Evolutionary conservation across 768 basidiomycete species (phyloP), one percentile per base, ranked within the genome.

Genomic region (Kwoniella bestiolae): DNA sequence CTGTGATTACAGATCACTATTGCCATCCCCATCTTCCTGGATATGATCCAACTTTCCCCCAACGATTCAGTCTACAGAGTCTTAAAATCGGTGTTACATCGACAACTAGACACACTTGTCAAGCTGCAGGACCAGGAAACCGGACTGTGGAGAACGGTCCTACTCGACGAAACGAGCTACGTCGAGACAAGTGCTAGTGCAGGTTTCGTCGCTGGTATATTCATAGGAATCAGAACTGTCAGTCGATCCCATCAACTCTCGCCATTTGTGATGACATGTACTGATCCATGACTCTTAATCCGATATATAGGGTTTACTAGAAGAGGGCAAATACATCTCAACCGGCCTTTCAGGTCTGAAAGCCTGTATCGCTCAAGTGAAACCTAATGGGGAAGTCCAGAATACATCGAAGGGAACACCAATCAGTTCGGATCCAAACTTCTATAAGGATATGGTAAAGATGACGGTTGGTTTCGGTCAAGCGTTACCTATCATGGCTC

Each of bases 401-500:
- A 80, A 83, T 63, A 83, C 84, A 46, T 85, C 84, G 8, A 85
- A 85, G 60, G 86, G 85, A 23, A 86, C 86, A 6, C 85, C 84
- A 1, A 84, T 86, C 11, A 85, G 85, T 53, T 74, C 83, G 47
- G 75, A 84, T 65, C 70, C 83, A 29, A 82, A 86, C 47, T 83
- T 81, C 44, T 86, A 86, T 71, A 85, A 83, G 74, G 79, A 80
- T 47, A 83, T 86, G 44, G 82, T 83, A 18, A 74, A 84, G 66
- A 86, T 85, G 23, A 83, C 83, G 59, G 85, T 86, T 84, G 85
- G 85, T 12, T 86, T 86, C 68, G 86, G 86, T 18, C 85, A 86
- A 68, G 83, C 83, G 65, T 74, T 86, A 66, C 85, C 84, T n/a
- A 73, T 73, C 21, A 58, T 70, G 35, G 72, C 72, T 16, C 35